Conservation (phyloP, 2,329 filamentous ascomycete genomes). For the Thyridium curvatum region DNA sequence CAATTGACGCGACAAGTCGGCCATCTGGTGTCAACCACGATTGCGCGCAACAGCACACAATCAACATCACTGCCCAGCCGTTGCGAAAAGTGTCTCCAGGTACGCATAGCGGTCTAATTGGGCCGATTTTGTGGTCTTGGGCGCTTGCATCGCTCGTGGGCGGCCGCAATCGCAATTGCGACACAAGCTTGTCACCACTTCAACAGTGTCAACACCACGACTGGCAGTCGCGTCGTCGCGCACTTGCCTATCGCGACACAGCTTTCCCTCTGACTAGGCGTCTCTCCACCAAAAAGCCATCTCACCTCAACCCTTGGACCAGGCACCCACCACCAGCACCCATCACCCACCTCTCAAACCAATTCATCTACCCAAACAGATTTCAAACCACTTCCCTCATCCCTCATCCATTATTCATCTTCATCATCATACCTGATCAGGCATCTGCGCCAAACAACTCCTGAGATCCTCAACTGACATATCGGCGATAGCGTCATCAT, state of each 20-base stretch:
- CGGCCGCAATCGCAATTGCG: slow-evolving; percentile 33
- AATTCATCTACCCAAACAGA: too few species aligned
- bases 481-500: slow-evolving; percentile 32
- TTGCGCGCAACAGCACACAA: slow-evolving; percentile 1
- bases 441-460: neutral
- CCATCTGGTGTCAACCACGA: too few species aligned
- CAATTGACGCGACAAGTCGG: slow-evolving; percentile 1
- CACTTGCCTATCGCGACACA: neutral
- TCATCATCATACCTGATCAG: neutral
- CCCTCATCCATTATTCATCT: slow-evolving; percentile 6
- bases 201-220: slow-evolving; percentile 1
- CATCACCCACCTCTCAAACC: too few species aligned
- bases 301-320: too few species aligned
- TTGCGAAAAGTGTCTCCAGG: slow-evolving; percentile 15
- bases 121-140: slow-evolving; percentile 26
- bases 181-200: slow-evolving; percentile 6
- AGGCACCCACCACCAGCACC: too few species aligned
- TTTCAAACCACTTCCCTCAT: slow-evolving; percentile 1
- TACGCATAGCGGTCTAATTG: slow-evolving; percentile 23
- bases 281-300: too few species aligned
- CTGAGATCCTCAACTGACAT: slow-evolving; percentile 1
- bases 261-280: too few species aligned
- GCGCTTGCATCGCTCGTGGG: slow-evolving; percentile 20
- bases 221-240: slow-evolving; percentile 1
- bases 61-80: slow-evolving; percentile 13